Conservation (phyloP, 1,284 basidiomycete genomes). For the Ceratobasidium sp. region DNA sequence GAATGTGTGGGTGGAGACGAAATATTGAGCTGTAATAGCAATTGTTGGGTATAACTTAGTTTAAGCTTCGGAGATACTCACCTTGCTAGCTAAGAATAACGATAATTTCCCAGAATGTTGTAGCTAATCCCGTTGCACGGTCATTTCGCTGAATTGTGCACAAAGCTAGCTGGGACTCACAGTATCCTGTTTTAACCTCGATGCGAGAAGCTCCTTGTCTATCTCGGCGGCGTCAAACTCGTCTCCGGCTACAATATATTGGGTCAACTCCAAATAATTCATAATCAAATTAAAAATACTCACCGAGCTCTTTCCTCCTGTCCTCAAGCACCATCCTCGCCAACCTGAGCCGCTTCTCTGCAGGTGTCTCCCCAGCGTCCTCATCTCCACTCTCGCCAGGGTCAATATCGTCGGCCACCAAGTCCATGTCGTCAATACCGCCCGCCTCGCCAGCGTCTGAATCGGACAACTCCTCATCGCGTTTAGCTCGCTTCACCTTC, state of each 20-base stretch:
- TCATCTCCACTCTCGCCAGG: conserved; percentile 75
- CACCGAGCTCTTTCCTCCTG: conserved; percentile 81
- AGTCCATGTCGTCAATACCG: conserved; percentile 79
- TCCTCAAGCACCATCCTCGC: conserved; percentile 91
- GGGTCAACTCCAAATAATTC: conserved; percentile 24
- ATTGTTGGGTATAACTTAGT: not conserved
- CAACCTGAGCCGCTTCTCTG: conserved; percentile 90
- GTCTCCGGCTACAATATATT: conserved; percentile 66
- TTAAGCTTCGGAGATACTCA: conserved; percentile 53
- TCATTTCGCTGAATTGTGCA: not conserved
- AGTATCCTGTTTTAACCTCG: conserved; percentile 89
- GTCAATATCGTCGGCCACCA: conserved; percentile 69
- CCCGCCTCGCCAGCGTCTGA: conserved; percentile 62
- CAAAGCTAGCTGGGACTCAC: conserved; percentile 53
- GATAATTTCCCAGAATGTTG: conserved; percentile 88
- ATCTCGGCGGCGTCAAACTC: conserved; percentile 94
- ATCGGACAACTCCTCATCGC: conserved; percentile 78
- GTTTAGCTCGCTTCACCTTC: conserved; percentile 42
- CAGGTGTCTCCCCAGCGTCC: conserved; percentile 89
- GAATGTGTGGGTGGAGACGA: conserved; percentile 57
- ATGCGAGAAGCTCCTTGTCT: conserved; percentile 90
- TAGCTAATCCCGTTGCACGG: conserved; percentile 52
- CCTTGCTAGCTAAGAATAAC: conserved; percentile 77
- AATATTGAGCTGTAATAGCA: conserved; percentile 22
- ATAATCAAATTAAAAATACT: conserved; percentile 50